Evolutionary conservation across 2,329 filamentous ascomycete genomes (phyloP).

Genomic region (Phialocephala sp.): DNA sequence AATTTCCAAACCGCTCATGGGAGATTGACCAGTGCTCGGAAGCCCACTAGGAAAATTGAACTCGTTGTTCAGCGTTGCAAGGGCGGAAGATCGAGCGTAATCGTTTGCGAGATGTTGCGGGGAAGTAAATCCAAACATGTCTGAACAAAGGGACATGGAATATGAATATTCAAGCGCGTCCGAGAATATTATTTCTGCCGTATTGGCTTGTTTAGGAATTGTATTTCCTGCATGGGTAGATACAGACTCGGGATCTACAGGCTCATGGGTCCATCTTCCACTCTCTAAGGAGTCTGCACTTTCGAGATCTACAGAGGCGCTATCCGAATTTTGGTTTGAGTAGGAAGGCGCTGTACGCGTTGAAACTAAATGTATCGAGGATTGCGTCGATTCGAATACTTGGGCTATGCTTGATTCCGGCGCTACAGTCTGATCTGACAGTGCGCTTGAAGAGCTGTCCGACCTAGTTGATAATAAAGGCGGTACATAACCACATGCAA

Average conservation of each 20-base stretch:
- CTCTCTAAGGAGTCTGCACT: not conserved
- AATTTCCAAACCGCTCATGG: not conserved
- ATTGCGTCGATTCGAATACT: not conserved
- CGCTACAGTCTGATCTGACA: not conserved
- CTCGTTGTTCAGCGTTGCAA: no score
- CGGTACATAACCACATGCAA: slow-evolving; percentile 21
- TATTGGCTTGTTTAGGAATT: no score
- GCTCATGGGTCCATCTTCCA: no score
- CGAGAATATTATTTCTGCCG: no score
- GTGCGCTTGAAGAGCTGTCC: not conserved
- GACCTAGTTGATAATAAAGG: not conserved
- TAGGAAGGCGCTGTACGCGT: not conserved
- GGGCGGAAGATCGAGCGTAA: no score
- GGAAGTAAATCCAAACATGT: no score
- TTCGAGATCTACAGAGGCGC: not conserved
- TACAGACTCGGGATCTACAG: no score
- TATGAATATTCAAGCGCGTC: no score
- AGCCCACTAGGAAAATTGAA: not conserved
- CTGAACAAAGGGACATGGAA: no score
- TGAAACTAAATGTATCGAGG: not conserved
- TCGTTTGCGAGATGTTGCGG: no score
- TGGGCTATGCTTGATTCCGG: not conserved
- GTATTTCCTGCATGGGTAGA: no score
- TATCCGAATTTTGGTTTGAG: not conserved
- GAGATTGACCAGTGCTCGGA: not conserved